Evolutionary conservation across 1,284 basidiomycete species (phyloP), one percentile per base, ranked within the genome.

Genomic region (Rugosomyces carneus): DNA sequence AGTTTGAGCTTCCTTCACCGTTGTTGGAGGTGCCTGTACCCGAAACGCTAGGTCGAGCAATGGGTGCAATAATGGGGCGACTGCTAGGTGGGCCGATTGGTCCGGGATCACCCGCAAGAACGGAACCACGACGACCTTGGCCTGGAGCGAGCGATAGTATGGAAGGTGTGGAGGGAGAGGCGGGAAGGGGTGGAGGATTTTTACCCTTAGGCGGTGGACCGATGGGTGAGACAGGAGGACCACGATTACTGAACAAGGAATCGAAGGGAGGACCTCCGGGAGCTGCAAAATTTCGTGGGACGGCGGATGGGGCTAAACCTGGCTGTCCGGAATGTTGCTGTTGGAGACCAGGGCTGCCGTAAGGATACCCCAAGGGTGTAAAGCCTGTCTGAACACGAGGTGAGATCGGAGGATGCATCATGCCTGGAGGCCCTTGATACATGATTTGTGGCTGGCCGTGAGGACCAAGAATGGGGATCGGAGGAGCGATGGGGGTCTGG

Each of bases 31-130:
- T 53, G 21, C 59, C 49, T 18, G 58, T 53, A 21, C 59, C 49
- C 15, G 58, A 58, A 5, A 63, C 57, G 10, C 65, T 65, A 3
- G 76, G 78, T 24, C 74, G 68, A 19, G 74, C 76, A 50, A 73
- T 75, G 31, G 70, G 74, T 20, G 75, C 69, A 6, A 67, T 45
- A 9, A 52, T 38, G 10, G 48, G 48, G 11, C 51, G 48, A 35
- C 40, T 26, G 7, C 32, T 53, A 0, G 80, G 78, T 21, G 80
- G 73, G 5, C 31, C 72, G 50, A 84, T 80, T 16, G 80, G 81
- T 10, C 80, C 81, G 15, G 71, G 81, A 48, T 71, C 73, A 40
- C 24, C 55, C 8, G 46, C 44, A 18, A 59, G 59, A 6, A 58
- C 42, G 24, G 63, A 65, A 18, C 55, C 56, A 39, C 68, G 60